Evolutionary conservation across 73 alveolate genomes (phyloP).

Genomic region (Paramecium octaurelia): DNA sequence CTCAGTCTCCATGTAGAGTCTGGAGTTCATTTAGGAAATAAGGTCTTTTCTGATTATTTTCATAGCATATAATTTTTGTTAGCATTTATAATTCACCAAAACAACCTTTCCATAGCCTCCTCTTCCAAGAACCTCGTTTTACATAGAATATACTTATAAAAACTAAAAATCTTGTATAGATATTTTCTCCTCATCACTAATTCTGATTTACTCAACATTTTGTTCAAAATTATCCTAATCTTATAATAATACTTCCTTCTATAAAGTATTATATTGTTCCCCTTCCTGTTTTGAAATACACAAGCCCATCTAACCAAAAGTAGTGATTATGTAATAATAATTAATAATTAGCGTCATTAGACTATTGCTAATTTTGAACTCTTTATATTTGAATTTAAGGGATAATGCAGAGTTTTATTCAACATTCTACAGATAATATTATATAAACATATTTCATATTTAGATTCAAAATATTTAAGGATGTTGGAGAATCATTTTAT

Average conservation of each 20-base stretch:
- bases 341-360: neutral
- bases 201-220: neutral
- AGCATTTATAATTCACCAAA: neutral
- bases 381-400: neutral
- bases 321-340: neutral
- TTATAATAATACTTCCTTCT: neutral
- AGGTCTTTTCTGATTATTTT: conserved; percentile 75
- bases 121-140: conserved; percentile 58
- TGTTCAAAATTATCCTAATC: neutral
- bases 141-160: conserved; percentile 53
- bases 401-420: neutral
- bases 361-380: neutral
- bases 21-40: conserved; percentile 44
- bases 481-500: neutral
- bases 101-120: conserved; percentile 53
- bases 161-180: neutral
- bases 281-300: neutral
- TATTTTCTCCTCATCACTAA: neutral
- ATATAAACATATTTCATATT: neutral
- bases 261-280: neutral
- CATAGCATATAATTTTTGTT: conserved; percentile 77
- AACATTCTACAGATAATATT: neutral
- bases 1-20: conserved; percentile 66
- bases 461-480: neutral
- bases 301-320: neutral